Evolutionary conservation across 805 yeast genomes (phyloP).

Genomic region (Maudiozyma barnettii): DNA sequence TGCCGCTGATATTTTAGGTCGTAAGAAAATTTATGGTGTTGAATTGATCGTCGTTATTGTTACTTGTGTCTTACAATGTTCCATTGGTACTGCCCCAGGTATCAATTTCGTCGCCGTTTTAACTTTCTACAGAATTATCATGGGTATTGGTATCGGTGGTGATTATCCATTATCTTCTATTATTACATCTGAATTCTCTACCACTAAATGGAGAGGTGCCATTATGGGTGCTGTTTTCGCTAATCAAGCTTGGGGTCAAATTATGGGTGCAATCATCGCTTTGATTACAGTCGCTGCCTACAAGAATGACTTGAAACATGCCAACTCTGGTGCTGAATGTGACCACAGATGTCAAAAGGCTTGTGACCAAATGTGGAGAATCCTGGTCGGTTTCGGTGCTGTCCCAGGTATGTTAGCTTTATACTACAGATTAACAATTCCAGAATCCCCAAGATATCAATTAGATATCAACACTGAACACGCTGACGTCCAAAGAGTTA

Average conservation of each 20-base stretch:
- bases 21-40: constrained; percentile 79
- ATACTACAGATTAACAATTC: constrained; percentile 87
- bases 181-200: constrained; percentile 84
- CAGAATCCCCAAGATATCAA: constrained; percentile 89
- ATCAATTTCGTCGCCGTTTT: constrained; percentile 65
- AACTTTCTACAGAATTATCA: constrained; percentile 68
- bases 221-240: constrained; percentile 86
- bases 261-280: constrained; percentile 77
- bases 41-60: constrained; percentile 78
- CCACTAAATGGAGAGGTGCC: constrained; percentile 97
- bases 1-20: constrained; percentile 71
- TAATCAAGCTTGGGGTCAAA: constrained; percentile 58
- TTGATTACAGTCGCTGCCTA: constrained; percentile 68
- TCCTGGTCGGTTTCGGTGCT: constrained; percentile 79
- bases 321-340: constrained; percentile 51
- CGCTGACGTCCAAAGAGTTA: background rate
- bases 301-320: constrained; percentile 49
- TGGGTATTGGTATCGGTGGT: constrained; percentile 98
- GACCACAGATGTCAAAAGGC: constrained; percentile 60
- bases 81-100: constrained; percentile 62
- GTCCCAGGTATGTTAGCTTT: constrained; percentile 79
- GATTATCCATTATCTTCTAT: constrained; percentile 92
- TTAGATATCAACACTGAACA: constrained; percentile 47
- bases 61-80: constrained; percentile 72
- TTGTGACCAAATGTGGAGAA: constrained; percentile 92